Base-by-base conservation (phyloP, 108 stramenopile species). In the Parietichytrium sp. region DNA sequence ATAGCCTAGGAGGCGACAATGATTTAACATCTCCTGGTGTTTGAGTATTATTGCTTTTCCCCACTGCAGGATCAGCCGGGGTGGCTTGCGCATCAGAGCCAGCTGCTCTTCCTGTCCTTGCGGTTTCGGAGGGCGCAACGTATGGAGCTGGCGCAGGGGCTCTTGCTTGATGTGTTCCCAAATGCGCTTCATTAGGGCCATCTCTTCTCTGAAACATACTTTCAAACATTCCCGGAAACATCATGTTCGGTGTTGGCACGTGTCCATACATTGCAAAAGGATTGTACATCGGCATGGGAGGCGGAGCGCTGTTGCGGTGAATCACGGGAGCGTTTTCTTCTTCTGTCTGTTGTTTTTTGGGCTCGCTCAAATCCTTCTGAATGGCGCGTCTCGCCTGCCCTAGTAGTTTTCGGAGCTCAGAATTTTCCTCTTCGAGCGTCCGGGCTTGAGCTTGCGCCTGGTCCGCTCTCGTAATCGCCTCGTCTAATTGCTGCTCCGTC, bases 381-480 rank as follows among this genome's bases (percentile, higher is more conserved):
- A 72, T 33, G 3, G 61, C 61, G 0, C 20, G 61, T 6, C 61
- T 10, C 10, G 61, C 61, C 42, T 72, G 61, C 2, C 38, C 36
- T 8, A 72, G 1, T n/a, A 72, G 61, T n/a, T 42, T 33, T 10
- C 61, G 61, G 20, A 72, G 33, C 15, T 72, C 61, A n/a, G 61
- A 33, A 20, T 72, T 72, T 42, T 72, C 61, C 61, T 33, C 45
- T 20, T 72, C 61, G 2, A 72, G 61, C 10, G 61, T 45, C 33
- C 61, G 61, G 15, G 20, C 7, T 16, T 8, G 6, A 10, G 61
- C 33, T 27, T 25, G 3, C 20, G 61, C 61, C 10, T 2, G 13
- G 15, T 72, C 61, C 29, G 33, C 29, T 20, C 25, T 72, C 10
- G 25, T 25, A 10, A 33, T 33, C 10, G 13, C 36, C 45, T n/a